phyloP scores from a whole-genome alignment of 2,329 filamentous ascomycete species.

The Venturia aucupariae region DNA sequence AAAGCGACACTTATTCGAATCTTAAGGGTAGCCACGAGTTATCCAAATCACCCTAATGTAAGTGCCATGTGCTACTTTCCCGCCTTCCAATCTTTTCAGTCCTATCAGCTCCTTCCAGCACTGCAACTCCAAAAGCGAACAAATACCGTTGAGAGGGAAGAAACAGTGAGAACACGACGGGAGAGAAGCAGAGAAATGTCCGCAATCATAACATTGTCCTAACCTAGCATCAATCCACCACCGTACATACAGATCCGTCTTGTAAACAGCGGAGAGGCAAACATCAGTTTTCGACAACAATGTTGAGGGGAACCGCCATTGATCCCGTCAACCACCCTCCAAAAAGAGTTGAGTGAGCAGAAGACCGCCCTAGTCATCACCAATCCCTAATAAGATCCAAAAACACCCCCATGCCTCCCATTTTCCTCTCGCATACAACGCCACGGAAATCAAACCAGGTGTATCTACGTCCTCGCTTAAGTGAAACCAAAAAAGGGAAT shows the following conservation, averaged over 20 bases:
- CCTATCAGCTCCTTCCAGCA: too few species aligned
- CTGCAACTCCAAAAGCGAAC: too few species aligned
- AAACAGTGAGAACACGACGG: background rate
- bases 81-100: too few species aligned
- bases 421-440: background rate
- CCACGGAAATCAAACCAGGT: background rate
- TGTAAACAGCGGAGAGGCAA: background rate
- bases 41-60: too few species aligned
- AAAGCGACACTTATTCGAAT: too few species aligned
- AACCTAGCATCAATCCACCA: background rate
- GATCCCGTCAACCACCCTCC: background rate
- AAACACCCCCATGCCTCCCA: background rate
- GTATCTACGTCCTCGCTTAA: conserved; percentile 3
- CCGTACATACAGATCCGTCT: background rate
- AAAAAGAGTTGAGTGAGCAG: background rate
- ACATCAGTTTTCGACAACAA: background rate
- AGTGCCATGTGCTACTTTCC: too few species aligned
- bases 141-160: too few species aligned
- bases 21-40: too few species aligned
- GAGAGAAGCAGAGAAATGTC: background rate
- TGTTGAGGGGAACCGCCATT: background rate
- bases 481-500: background rate
- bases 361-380: conserved; percentile 1
- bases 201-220: background rate
- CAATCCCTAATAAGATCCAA: conserved; percentile 8